Evolutionary conservation across 2,329 filamentous ascomycete genomes (phyloP).

Genomic region (Purpureocillium lavendulum): DNA sequence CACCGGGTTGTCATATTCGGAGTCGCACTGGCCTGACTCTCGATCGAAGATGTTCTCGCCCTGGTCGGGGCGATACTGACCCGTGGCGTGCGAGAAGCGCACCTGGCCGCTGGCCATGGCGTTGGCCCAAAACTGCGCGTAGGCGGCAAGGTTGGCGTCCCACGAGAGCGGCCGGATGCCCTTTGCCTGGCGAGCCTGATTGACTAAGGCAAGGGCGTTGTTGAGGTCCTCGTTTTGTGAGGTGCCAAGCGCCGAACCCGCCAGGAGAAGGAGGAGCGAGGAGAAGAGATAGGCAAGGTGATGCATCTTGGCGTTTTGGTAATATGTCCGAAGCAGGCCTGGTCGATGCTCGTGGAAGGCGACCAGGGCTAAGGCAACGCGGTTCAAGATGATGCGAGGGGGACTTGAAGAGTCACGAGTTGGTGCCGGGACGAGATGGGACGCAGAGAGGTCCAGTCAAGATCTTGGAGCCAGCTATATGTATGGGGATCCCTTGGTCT

Average conservation of each 20-base stretch:
- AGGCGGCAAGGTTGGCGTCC: conserved; percentile 20
- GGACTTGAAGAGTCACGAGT: too few relatives aligned
- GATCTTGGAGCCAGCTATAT: too few relatives aligned
- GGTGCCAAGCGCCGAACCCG: neutral
- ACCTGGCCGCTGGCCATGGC: conserved; percentile 20
- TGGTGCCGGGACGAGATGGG: too few relatives aligned
- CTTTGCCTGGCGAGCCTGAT: conserved; percentile 20
- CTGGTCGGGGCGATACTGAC: conserved; percentile 20
- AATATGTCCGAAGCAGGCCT: too few relatives aligned
- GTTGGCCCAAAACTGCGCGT: conserved; percentile 25
- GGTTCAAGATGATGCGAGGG: too few relatives aligned
- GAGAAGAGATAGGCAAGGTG: neutral
- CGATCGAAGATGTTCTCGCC: conserved; percentile 25
- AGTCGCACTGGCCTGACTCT: conserved; percentile 18
- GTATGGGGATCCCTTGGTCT: too few relatives aligned
- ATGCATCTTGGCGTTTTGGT: conserved; percentile 1
- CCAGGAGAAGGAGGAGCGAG: conserved; percentile 6
- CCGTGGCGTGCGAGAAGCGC: conserved; percentile 22
- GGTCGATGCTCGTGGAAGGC: too few relatives aligned
- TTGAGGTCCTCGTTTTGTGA: conserved; percentile 14
- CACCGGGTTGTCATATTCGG: conserved; percentile 18
- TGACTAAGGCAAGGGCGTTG: conserved; percentile 19
- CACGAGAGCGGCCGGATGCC: conserved; percentile 18
- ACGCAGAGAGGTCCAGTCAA: too few relatives aligned
- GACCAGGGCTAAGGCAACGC: too few relatives aligned